A percentile compares a stretch with the other conserved stretches of the same genome.
phyloP scores from a whole-genome alignment of 1,139 yeast genomes.

The Geotrichum macrosporum region DNA sequence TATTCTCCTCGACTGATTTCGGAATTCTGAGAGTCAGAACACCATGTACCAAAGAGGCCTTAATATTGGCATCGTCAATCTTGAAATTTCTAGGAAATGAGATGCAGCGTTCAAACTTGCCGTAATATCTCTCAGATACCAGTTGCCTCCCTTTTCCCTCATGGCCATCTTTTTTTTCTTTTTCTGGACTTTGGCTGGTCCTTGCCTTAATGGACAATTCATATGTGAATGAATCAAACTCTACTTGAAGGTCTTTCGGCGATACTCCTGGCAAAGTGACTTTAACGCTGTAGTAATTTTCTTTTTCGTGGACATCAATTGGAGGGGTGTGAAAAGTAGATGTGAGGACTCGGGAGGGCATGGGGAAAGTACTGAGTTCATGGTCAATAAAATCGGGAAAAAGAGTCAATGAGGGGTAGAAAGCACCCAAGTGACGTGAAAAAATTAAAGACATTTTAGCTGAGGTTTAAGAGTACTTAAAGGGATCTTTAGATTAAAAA shows the following conservation, averaged over 20 bases:
- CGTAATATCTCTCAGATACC: slow-evolving; percentile 23
- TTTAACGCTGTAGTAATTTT: slow-evolving; percentile 6
- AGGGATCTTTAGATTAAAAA: no score
- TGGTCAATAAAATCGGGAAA: not conserved
- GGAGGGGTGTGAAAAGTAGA: slow-evolving; percentile 1
- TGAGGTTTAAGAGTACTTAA: no score
- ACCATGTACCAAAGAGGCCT: slow-evolving; percentile 51
- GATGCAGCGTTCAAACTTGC: slow-evolving; percentile 48
- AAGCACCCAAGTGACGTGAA: not conserved
- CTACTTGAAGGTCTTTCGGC: slow-evolving; percentile 47
- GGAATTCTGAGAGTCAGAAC: slow-evolving; percentile 51
- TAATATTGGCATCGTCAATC: slow-evolving; percentile 49
- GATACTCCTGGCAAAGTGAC: slow-evolving; percentile 51
- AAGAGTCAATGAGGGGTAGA: not conserved
- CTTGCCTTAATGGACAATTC: slow-evolving; percentile 25
- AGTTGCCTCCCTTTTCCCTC: slow-evolving; percentile 16
- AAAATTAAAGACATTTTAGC: not conserved
- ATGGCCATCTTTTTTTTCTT: slow-evolving; percentile 14
- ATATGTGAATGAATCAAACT: slow-evolving; percentile 45
- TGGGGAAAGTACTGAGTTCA: not conserved
- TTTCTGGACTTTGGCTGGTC: not conserved
- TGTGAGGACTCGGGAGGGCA: not conserved
- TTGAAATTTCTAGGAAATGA: slow-evolving; percentile 50
- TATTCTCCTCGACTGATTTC: slow-evolving; percentile 32
- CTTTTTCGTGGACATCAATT: slow-evolving; percentile 6